A percentile compares a stretch with the other conserved stretches of the same genome.
Evolutionary conservation across 1,284 basidiomycete genomes (phyloP).

Genomic region (Naganishia sp.): DNA sequence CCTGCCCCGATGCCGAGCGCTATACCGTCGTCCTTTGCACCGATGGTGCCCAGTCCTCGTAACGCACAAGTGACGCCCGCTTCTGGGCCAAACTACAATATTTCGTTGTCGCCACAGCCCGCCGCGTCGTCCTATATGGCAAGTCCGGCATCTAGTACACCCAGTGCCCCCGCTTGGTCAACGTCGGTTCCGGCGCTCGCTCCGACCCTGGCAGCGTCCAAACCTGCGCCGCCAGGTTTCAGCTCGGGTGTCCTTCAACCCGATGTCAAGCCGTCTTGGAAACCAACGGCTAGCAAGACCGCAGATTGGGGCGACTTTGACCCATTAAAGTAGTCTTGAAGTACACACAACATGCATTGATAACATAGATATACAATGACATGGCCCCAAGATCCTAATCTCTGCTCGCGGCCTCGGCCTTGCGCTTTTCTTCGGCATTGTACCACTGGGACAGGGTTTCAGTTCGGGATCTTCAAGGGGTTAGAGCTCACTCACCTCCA

Average conservation of each 20-base stretch:
- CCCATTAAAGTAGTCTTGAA: conserved; percentile 37
- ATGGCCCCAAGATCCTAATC: neutral
- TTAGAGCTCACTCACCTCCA: conserved; percentile 54
- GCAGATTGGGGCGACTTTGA: conserved; percentile 53
- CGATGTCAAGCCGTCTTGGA: conserved; percentile 42
- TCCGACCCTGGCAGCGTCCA: conserved; percentile 19
- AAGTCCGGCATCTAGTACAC: conserved; percentile 26
- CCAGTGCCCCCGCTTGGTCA: conserved; percentile 18
- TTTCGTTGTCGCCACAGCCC: conserved; percentile 45
- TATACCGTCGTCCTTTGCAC: conserved; percentile 11
- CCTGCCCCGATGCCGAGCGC: neutral
- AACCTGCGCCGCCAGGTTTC: conserved; percentile 48
- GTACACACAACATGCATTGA: neutral
- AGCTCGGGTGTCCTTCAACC: conserved; percentile 44
- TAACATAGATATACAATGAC: neutral
- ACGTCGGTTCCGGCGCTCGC: conserved; percentile 15
- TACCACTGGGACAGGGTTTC: conserved; percentile 13
- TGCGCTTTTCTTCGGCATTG: conserved; percentile 24
- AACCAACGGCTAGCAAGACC: conserved; percentile 34
- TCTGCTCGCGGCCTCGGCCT: conserved; percentile 17
- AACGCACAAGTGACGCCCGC: conserved; percentile 14
- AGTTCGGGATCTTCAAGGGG: neutral
- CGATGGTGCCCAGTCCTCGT: conserved; percentile 17
- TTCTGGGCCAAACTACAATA: conserved; percentile 49
- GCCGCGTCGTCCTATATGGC: conserved; percentile 31